Conservation (phyloP, 129 eudicot species). For the Helianthus annuus region DNA sequence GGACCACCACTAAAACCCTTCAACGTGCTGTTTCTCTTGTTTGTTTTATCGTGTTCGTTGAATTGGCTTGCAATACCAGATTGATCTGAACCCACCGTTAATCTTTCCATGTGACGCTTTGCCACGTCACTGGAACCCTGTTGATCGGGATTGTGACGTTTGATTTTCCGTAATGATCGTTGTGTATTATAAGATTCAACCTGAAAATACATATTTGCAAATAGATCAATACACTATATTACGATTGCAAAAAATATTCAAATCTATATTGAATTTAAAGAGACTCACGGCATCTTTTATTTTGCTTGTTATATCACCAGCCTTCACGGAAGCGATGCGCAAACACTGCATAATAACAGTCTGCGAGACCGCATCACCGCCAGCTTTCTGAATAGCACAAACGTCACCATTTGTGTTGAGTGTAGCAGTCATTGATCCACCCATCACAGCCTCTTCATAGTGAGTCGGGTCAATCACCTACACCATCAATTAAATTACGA, state of each 20-base stretch:
- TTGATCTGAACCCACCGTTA: slow-evolving; percentile 34
- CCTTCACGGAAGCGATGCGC: slow-evolving; percentile 86
- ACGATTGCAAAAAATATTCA: background rate
- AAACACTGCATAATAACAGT: slow-evolving; percentile 91
- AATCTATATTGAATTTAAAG: background rate
- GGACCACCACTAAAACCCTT: slow-evolving; percentile 52
- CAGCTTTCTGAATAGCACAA: slow-evolving; percentile 97
- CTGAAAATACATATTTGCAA: slow-evolving; percentile 37
- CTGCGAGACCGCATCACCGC: slow-evolving; percentile 82
- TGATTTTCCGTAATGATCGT: slow-evolving; percentile 58
- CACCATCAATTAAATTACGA: slow-evolving; percentile 17
- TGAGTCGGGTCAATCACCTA: slow-evolving; percentile 93
- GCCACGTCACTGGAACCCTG: slow-evolving; percentile 32
- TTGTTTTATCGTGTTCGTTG: slow-evolving; percentile 31
- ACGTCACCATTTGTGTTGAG: slow-evolving; percentile 86
- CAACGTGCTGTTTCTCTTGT: slow-evolving; percentile 25
- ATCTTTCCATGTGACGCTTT: slow-evolving; percentile 41
- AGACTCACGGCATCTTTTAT: slow-evolving; percentile 76
- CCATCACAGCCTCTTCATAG: slow-evolving; percentile 86
- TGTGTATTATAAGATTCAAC: slow-evolving; percentile 60
- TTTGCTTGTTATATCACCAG: slow-evolving; percentile 74
- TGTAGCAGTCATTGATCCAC: slow-evolving; percentile 87
- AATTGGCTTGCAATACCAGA: slow-evolving; percentile 38
- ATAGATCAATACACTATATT: background rate
- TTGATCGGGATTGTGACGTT: slow-evolving; percentile 51